A percentile compares a stretch with the other conserved stretches of the same genome.
These are phyloP conservation scores for Chrysanthemum lavandulifolium DNA, from an alignment of 129 eudicot species.

Conservation along the genomic window DNA sequence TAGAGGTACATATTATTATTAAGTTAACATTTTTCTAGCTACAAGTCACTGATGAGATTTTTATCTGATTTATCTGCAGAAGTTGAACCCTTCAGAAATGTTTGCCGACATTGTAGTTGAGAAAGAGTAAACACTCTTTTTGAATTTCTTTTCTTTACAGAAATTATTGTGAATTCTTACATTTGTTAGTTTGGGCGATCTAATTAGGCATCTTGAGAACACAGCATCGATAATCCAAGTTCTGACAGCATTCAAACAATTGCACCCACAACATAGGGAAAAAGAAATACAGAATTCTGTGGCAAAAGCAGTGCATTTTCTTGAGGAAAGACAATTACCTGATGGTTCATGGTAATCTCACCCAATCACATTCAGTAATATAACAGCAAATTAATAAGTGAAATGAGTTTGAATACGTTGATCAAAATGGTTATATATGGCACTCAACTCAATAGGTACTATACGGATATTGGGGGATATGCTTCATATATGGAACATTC, in stretches of 20 bases:
- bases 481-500: slow-evolving; percentile 63
- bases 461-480: slow-evolving; percentile 66
- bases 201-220: slow-evolving; percentile 54
- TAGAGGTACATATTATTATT: slow-evolving; percentile 40
- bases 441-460: slow-evolving; percentile 26
- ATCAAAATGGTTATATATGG: background rate
- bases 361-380: background rate
- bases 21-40: no score
- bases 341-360: slow-evolving; percentile 61
- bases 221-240: slow-evolving; percentile 56
- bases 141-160: background rate
- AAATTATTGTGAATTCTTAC: background rate
- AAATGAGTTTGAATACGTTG: background rate
- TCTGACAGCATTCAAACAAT: slow-evolving; percentile 44
- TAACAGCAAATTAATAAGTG: background rate
- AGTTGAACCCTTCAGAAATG: slow-evolving; percentile 1
- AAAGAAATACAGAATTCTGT: slow-evolving; percentile 48
- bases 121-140: background rate
- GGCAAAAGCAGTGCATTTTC: slow-evolving; percentile 41
- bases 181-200: background rate
- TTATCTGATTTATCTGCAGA: background rate
- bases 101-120: slow-evolving; percentile 16
- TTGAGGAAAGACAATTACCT: slow-evolving; percentile 51
- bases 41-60: background rate
- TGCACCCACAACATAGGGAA: slow-evolving; percentile 49